Base-by-base conservation (phyloP, 1,284 basidiomycete species). In the Leucocoprinus gongylophorus region DNA sequence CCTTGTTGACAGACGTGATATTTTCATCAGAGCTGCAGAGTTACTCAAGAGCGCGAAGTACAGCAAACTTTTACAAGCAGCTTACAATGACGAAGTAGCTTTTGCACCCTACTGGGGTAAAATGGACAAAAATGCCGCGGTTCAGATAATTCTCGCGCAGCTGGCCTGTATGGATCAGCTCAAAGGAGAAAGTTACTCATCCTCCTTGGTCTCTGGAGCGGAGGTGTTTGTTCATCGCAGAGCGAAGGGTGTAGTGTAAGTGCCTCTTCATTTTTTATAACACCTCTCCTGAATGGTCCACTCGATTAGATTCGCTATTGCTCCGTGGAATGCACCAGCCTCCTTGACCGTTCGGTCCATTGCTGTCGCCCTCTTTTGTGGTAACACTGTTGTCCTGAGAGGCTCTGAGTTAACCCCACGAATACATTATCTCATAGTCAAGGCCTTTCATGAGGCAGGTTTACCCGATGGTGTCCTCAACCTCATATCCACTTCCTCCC, bases 331-430 rank as follows among this genome's bases (percentile, higher is more conserved):
- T 57, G 72, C 71, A 4, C 74, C 79, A 0, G 59, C 74, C 9
- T 58, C 60, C 1, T 64, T 83, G n/a, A 61, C 73, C 1, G 55
- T 80, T 3, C 68, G 81, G 12, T 76, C 80, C 0, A 66, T 80
- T 35, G 67, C 72, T 3, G 67, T 77, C 9, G 79, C 83, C 0
- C 67, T 85, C 20, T 68, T 83, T 3, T 80, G 79, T 29, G 83
- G 83, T 2, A 85, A 85, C 64, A 81, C 81, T 0, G 76, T 81
- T 2, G 72, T 88, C 1, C 59, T 85, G 35, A 83, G 82, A 59
- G 73, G 76, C 7, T 81, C 80, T 0, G 83, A 85, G 58, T 64
- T 67, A 49, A 75, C 73, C 41, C 83, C 83, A 0, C 64, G 71
- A 3, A 72, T 69, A 7, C 78, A 82, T 55, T 64, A 71, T 1